Percentiles rank a stretch among this genome's conserved stretches.
Conservation (phyloP, 768 basidiomycete species). For the Boletus sensibilis region DNA sequence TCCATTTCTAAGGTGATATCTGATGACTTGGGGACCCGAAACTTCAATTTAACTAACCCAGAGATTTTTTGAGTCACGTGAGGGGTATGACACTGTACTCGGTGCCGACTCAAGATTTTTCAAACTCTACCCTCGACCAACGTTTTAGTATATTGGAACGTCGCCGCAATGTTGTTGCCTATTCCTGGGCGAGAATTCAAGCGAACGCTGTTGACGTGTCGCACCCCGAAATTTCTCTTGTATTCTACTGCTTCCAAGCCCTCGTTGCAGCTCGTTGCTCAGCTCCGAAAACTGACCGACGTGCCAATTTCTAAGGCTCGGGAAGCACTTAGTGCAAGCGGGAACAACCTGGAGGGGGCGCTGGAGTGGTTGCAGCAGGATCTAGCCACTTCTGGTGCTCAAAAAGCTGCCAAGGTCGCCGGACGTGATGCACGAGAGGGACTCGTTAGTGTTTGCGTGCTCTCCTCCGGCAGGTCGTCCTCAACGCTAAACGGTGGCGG, state of each 20-base stretch:
- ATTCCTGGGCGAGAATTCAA: slow-evolving; percentile 3
- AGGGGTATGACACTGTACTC: no score
- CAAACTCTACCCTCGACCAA: neutral
- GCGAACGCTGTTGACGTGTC: neutral
- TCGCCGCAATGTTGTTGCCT: slow-evolving; percentile 16
- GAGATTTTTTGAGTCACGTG: slow-evolving; percentile 26
- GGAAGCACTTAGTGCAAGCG: slow-evolving; percentile 74
- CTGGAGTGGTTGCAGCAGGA: slow-evolving; percentile 82
- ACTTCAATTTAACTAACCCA: neutral
- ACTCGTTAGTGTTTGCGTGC: slow-evolving; percentile 69
- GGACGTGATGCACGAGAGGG: slow-evolving; percentile 77
- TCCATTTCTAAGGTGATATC: slow-evolving; percentile 27
- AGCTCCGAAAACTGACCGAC: slow-evolving; percentile 77
- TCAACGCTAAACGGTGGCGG: slow-evolving; percentile 40
- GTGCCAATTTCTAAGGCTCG: slow-evolving; percentile 87
- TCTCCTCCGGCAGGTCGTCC: slow-evolving; percentile 58
- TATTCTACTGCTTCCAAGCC: slow-evolving; percentile 63
- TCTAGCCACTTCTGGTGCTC: slow-evolving; percentile 63
- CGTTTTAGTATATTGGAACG: neutral
- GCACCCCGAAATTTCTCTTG: slow-evolving; percentile 4
- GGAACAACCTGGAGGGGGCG: slow-evolving; percentile 73
- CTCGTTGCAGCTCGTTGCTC: slow-evolving; percentile 75
- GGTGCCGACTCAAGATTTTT: neutral
- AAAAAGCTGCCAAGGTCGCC: slow-evolving; percentile 81
- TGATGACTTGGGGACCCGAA: neutral